Percentiles rank a stretch among this genome's conserved stretches.
These are phyloP conservation scores for Pyrenopolyporus hunteri DNA, from an alignment of 495 filamentous ascomycete species.

Conservation along the genomic window DNA sequence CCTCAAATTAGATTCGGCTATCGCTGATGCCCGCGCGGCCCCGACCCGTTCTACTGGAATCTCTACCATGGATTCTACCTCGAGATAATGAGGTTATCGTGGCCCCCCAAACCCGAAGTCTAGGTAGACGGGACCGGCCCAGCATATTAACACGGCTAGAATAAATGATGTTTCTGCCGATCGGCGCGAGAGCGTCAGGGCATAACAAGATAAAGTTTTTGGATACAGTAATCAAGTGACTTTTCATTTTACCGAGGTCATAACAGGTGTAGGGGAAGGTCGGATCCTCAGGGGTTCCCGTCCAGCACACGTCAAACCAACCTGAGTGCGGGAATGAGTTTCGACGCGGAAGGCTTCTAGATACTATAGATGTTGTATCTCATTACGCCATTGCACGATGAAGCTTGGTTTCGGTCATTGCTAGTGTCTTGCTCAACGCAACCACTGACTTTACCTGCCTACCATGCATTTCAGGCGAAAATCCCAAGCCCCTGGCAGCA, in stretches of 20 bases:
- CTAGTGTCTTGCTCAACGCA: background rate
- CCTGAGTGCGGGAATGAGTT: background rate
- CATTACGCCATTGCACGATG: background rate
- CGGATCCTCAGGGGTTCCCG: background rate
- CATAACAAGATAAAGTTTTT: background rate
- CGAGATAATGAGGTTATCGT: conserved; percentile 15
- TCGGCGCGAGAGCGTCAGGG: background rate
- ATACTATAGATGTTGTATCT: background rate
- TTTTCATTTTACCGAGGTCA: background rate
- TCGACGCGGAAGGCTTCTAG: background rate
- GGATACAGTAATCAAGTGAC: conserved; percentile 12
- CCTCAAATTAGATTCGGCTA: conserved; percentile 7
- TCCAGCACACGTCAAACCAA: background rate
- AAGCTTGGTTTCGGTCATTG: background rate
- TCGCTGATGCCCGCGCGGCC: background rate
- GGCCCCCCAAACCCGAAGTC: conserved; percentile 12
- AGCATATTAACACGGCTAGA: conserved; percentile 1
- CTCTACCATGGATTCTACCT: background rate
- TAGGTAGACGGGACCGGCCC: conserved; percentile 8
- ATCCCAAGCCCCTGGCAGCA: background rate
- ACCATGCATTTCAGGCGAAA: background rate
- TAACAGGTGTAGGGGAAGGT: background rate
- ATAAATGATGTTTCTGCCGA: background rate
- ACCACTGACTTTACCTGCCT: background rate
- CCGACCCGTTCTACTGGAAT: conserved; percentile 13